Evolutionary conservation across 176 grass and related monocot genomes (phyloP).

Genomic region (Secale cereale): DNA sequence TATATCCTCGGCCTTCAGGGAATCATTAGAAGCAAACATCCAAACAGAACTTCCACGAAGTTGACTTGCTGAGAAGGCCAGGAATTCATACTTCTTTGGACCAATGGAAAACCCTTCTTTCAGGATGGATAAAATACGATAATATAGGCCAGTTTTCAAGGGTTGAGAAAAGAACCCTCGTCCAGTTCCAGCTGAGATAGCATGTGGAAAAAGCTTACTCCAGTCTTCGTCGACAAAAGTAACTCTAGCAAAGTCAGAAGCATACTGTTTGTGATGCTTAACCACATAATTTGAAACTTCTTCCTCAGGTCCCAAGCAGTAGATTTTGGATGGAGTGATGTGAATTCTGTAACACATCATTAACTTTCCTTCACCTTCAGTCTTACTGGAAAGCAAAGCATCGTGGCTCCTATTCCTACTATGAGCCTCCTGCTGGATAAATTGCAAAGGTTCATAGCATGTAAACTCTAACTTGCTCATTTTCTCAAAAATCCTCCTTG

Average conservation of each 20-base stretch:
- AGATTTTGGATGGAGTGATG: conserved; percentile 87
- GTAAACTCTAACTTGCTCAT: conserved; percentile 76
- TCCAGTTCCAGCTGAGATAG: conserved; percentile 67
- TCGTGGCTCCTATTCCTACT: conserved; percentile 32
- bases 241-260: conserved; percentile 93
- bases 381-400: conserved; percentile 32
- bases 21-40: conserved; percentile 95
- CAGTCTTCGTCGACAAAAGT: conserved; percentile 97
- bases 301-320: conserved; percentile 81
- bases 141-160: conserved; percentile 69
- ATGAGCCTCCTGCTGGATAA: conserved; percentile 53
- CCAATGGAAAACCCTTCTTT: conserved; percentile 76
- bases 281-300: conserved; percentile 94
- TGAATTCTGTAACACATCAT: conserved; percentile 81
- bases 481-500: conserved; percentile 68
- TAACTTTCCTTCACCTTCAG: conserved; percentile 40
- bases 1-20: conserved; percentile 61
- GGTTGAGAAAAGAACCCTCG: conserved; percentile 62
- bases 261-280: conserved; percentile 51
- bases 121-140: conserved; percentile 74
- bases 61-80: conserved; percentile 97
- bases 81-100: conserved; percentile 86
- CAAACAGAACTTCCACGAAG: conserved; percentile 92
- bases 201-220: conserved; percentile 73
- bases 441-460: conserved; percentile 74